A percentile compares a stretch with the other conserved stretches of the same genome.
Conservation (phyloP, 495 filamentous ascomycete genomes). For the Aspergillus wentii region DNA sequence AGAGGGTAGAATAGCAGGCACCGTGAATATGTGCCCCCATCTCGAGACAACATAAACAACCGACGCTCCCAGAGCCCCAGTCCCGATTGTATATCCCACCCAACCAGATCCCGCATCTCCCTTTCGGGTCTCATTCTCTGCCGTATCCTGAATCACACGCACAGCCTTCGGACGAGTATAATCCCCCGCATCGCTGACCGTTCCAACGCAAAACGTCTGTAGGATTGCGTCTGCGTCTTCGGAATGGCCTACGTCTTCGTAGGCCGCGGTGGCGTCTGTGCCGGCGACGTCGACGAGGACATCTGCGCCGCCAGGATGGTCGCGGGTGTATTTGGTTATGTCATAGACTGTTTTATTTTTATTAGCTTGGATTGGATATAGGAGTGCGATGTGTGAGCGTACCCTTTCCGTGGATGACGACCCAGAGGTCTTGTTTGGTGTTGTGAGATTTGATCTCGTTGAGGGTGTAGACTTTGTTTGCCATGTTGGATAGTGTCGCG, state of each 20-base stretch:
- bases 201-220: slow-evolving; percentile 14
- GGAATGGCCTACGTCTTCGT: slow-evolving; percentile 50
- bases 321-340: slow-evolving; percentile 43
- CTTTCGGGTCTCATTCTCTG: slow-evolving; percentile 5
- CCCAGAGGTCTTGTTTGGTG: slow-evolving; percentile 42
- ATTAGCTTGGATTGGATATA: no score
- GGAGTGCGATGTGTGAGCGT: no score
- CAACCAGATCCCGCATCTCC: no score
- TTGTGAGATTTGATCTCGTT: slow-evolving; percentile 44
- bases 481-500: slow-evolving; percentile 8
- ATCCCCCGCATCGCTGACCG: slow-evolving; percentile 24
- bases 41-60: no score
- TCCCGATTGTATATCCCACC: slow-evolving; percentile 19
- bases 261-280: slow-evolving; percentile 45
- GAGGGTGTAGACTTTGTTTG: slow-evolving; percentile 28
- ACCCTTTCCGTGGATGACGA: slow-evolving; percentile 50
- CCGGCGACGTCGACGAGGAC: slow-evolving; percentile 46
- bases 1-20: no score
- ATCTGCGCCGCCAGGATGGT: slow-evolving; percentile 51
- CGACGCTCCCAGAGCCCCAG: no score
- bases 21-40: no score
- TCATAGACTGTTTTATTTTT: slow-evolving; percentile 49
- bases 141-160: slow-evolving; percentile 18
- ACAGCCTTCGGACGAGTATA: slow-evolving; percentile 20
- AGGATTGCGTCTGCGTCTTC: slow-evolving; percentile 37